These are phyloP conservation scores for Lepiota venenata DNA, from an alignment of 768 basidiomycete genomes.

Conservation along the genomic window DNA sequence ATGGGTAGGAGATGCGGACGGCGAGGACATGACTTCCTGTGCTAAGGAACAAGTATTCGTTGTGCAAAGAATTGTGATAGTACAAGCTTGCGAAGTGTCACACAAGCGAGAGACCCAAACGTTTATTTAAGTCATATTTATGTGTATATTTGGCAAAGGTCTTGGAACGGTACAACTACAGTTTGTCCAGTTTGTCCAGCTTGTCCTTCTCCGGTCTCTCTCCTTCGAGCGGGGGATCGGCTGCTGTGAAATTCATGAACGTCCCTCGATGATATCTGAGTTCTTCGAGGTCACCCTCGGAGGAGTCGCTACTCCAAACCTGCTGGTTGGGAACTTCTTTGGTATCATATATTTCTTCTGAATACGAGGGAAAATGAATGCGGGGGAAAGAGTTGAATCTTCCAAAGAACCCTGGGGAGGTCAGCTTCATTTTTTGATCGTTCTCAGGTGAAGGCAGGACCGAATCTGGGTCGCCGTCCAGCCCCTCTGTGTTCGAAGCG, in stretches of 20 bases:
- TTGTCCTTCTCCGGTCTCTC: not conserved
- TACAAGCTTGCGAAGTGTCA: too few relatives aligned
- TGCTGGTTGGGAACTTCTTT: not conserved
- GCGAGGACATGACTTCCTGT: constrained; percentile 4
- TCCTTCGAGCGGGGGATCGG: not conserved
- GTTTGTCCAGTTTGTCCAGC: too few relatives aligned
- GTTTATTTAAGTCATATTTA: too few relatives aligned
- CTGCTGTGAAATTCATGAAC: not conserved
- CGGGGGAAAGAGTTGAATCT: not conserved
- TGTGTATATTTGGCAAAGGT: too few relatives aligned
- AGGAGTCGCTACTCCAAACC: constrained; percentile 9
- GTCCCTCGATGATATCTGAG: not conserved
- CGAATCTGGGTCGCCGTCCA: not conserved
- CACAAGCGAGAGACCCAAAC: too few relatives aligned
- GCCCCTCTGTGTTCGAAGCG: constrained; percentile 2
- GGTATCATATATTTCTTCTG: constrained; percentile 5
- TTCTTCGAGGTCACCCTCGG: not conserved
- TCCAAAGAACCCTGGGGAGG: not conserved
- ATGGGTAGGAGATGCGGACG: constrained; percentile 5
- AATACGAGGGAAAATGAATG: not conserved
- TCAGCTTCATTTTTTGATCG: not conserved
- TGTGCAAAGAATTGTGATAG: too few relatives aligned
- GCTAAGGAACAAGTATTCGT: too few relatives aligned
- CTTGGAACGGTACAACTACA: too few relatives aligned
- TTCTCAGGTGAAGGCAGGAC: not conserved